Percentiles rank a stretch among this genome's conserved stretches.
Evolutionary conservation across 169 alveolate species (phyloP).

Genomic region (Ichthyophthirius multifiliis): DNA sequence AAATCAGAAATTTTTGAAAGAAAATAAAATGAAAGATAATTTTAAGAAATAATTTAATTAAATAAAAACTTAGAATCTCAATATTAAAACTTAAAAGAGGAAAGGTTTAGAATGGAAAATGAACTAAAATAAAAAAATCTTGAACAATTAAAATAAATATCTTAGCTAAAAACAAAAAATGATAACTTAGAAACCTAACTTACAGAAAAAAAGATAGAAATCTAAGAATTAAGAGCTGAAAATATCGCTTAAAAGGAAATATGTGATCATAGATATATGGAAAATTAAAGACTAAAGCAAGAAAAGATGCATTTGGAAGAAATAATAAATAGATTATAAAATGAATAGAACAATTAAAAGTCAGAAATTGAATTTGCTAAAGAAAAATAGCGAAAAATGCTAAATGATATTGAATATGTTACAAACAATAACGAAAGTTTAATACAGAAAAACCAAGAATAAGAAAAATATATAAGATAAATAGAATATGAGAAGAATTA

Average conservation of each 20-base stretch:
- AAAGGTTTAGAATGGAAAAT: constrained; percentile 37
- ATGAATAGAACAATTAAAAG: constrained; percentile 13
- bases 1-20: constrained; percentile 42
- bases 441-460: constrained; percentile 10
- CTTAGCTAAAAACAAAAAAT: constrained; percentile 14
- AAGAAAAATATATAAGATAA: constrained; percentile 13
- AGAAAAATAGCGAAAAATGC: constrained; percentile 26
- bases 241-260: constrained; percentile 35
- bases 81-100: constrained; percentile 30
- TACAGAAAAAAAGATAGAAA: constrained; percentile 41
- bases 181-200: constrained; percentile 27
- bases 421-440: not conserved
- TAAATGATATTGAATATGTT: not conserved
- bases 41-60: constrained; percentile 21
- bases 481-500: not conserved
- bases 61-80: constrained; percentile 35
- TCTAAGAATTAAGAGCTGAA: constrained; percentile 40
- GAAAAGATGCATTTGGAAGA: constrained; percentile 13
- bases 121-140: constrained; percentile 33
- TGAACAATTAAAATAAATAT: constrained; percentile 18
- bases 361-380: constrained; percentile 6
- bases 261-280: constrained; percentile 26
- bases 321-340: constrained; percentile 8
- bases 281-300: constrained; percentile 21
- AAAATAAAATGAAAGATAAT: constrained; percentile 35